Evolutionary conservation across 2,329 filamentous ascomycete genomes (phyloP).

Genomic region (Calonectria pseudoturangicola): DNA sequence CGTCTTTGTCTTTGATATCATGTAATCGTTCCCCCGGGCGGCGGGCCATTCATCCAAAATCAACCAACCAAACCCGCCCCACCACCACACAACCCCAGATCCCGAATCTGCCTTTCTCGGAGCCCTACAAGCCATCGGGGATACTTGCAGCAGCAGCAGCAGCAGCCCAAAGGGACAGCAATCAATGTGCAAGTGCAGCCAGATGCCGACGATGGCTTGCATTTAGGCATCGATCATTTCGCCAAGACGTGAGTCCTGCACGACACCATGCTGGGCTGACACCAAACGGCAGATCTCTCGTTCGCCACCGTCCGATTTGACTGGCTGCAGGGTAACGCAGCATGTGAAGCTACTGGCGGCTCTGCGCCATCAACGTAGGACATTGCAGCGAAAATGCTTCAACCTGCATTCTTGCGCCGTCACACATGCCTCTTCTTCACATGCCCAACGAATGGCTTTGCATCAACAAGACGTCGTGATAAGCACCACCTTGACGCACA

Average conservation of each 20-base stretch:
- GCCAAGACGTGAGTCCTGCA: conserved; percentile 19
- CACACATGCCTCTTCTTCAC: conserved; percentile 14
- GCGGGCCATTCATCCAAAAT: background rate
- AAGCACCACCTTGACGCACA: background rate
- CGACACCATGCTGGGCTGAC: conserved; percentile 30
- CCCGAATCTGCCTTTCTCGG: conserved; percentile 3
- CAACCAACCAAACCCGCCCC: background rate
- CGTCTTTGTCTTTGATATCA: background rate
- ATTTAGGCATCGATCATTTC: conserved; percentile 9
- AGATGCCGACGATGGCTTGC: conserved; percentile 6
- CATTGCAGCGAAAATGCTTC: conserved; percentile 17
- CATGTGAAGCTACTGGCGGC: background rate
- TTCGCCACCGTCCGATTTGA: conserved; percentile 16
- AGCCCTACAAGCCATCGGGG: conserved; percentile 3
- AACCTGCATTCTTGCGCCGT: background rate
- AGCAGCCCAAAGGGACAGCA: background rate
- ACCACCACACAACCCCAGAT: background rate
- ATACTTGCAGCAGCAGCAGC: background rate
- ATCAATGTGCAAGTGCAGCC: background rate
- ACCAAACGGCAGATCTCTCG: conserved; percentile 25
- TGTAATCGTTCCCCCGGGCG: background rate
- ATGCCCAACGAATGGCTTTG: background rate
- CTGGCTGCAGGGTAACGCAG: conserved; percentile 11
- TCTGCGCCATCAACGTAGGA: conserved; percentile 20
- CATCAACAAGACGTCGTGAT: background rate